Conservation (phyloP, 1,139 yeast genomes). For the Saccharomycopsis hybrid region DNA sequence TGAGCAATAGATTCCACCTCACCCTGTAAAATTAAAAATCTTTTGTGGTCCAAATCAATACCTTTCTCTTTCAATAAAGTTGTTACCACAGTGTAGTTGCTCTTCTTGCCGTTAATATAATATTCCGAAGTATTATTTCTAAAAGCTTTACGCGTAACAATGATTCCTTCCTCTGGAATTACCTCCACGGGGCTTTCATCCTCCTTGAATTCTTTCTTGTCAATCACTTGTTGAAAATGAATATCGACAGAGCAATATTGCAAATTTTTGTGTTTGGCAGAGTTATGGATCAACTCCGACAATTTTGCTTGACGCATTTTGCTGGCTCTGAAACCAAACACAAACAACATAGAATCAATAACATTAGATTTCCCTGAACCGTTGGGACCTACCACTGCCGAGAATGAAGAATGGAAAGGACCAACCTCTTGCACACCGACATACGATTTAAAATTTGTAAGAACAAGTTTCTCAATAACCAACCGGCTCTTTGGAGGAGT, state of each 20-base stretch:
- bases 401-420: constrained; percentile 87
- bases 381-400: constrained; percentile 99
- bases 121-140: constrained; percentile 75
- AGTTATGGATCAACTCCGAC: constrained; percentile 85
- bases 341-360: constrained; percentile 91
- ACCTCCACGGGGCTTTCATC: constrained; percentile 24
- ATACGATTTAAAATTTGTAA: constrained; percentile 88
- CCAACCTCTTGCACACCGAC: constrained; percentile 95
- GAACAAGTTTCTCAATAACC: constrained; percentile 65
- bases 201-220: constrained; percentile 41
- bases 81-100: constrained; percentile 79
- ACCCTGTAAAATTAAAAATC: constrained; percentile 93
- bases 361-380: constrained; percentile 98
- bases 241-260: constrained; percentile 86
- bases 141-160: constrained; percentile 75
- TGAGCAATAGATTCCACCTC: constrained; percentile 98
- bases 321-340: constrained; percentile 92
- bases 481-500: constrained; percentile 35
- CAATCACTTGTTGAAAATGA: constrained; percentile 76
- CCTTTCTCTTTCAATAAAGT: constrained; percentile 72
- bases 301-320: constrained; percentile 96
- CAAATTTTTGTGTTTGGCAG: constrained; percentile 61
- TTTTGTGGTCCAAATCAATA: constrained; percentile 88
- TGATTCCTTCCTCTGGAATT: constrained; percentile 48
- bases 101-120: constrained; percentile 60